phyloP scores from a whole-genome alignment of 1,284 basidiomycete species.

The Pholiota adiposa region DNA sequence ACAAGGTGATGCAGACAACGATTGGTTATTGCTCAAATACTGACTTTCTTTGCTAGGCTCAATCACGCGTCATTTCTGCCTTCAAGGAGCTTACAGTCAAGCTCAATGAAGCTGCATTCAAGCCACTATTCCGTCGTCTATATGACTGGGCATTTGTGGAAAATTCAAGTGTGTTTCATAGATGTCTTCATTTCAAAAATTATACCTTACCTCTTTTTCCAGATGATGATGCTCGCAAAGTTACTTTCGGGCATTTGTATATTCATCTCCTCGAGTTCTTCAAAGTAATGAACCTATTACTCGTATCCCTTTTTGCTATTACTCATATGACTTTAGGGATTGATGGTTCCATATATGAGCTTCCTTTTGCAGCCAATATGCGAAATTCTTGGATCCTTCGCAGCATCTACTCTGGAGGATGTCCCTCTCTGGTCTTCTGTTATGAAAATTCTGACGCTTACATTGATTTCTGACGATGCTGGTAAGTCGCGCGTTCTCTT shows the following conservation, averaged over 20 bases:
- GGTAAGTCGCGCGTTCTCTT: slow-evolving; percentile 48
- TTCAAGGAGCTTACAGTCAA: slow-evolving; percentile 93
- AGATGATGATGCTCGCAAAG: slow-evolving; percentile 50
- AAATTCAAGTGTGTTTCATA: slow-evolving; percentile 46
- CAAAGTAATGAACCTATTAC: slow-evolving; percentile 54
- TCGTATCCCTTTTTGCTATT: background rate
- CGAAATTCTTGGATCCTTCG: slow-evolving; percentile 64
- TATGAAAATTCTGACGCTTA: slow-evolving; percentile 69
- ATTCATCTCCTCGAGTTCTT: slow-evolving; percentile 80
- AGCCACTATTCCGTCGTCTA: slow-evolving; percentile 88
- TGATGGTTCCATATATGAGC: slow-evolving; percentile 92
- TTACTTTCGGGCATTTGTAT: slow-evolving; percentile 78
- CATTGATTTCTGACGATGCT: slow-evolving; percentile 81
- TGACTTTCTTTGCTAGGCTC: slow-evolving; percentile 44
- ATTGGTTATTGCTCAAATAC: background rate
- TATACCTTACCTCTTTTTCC: no score
- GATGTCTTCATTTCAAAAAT: background rate
- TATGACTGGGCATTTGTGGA: slow-evolving; percentile 94
- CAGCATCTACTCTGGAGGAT: slow-evolving; percentile 35
- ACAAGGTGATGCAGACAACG: slow-evolving; percentile 16
- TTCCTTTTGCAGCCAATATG: slow-evolving; percentile 74
- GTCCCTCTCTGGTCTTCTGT: slow-evolving; percentile 67
- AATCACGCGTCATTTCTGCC: slow-evolving; percentile 63
- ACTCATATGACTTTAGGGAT: slow-evolving; percentile 48
- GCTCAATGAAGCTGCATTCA: slow-evolving; percentile 92